Base-by-base conservation (phyloP, 2,329 filamentous ascomycete species). In the Ramularia endophylla region DNA sequence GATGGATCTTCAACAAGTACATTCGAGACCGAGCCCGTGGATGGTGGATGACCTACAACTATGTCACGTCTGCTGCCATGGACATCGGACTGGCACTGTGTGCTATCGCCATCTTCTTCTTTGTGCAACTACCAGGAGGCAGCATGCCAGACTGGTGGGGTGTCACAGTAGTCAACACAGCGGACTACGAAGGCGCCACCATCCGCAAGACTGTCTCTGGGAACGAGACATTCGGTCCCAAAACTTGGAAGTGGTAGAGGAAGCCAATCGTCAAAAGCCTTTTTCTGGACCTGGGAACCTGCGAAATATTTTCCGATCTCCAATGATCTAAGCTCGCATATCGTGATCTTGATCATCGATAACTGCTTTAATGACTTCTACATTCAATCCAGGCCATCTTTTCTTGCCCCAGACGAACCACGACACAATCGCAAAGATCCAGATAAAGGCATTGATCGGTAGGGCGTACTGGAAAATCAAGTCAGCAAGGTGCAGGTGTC, bases 41-140 rank as follows among this genome's bases (percentile, higher is more conserved):
- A 1, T 94, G 87, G 87, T 94, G 87, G 87, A 80, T 80, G 39
- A 90, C 94, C 64, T 94, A 94, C 64, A 90, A 86, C 34, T 92
- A 94, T 86, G 89, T 87, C 4, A 70, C 92, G 36, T 87, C 82
- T 44, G 87, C 87, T 0, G 87, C 85, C 2, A 71, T 94, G 44
- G 87, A 94, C 59, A 87, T 84, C 1, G 86, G 87, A 1, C 69
- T 94, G 13, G 87, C 87, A 0, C 83, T 90, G 54, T 85, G 85
- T 22, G 81, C 92, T 29, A 81, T 94, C n/a, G 75, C 90, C 5
- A 80, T 94, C 17, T 94, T 94, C 62, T 94, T 94, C 57, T 85
- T 80, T 2, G 83, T 94, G 48, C 74, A 92, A 15, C 90, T 88
- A 59, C 84, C 87, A 0, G 86, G 74, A 70, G 83, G 81, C 69